These are phyloP conservation scores for Melampsora larici-populina DNA, from an alignment of 1,284 basidiomycete genomes.

Conservation along the genomic window DNA sequence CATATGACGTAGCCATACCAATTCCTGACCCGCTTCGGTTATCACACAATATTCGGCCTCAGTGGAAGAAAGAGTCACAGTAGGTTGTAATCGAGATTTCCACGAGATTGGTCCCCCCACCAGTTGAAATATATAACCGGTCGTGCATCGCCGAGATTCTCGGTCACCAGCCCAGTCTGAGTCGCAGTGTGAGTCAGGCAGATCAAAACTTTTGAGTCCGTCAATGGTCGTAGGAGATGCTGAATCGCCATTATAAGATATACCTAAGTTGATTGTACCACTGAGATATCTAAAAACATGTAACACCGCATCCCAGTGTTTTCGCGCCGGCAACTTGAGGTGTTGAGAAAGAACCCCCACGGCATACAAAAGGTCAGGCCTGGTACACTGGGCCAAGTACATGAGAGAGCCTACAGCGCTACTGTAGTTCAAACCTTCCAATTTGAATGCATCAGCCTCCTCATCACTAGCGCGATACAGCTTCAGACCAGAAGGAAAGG, in stretches of 20 bases:
- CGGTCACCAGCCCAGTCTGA: conserved; percentile 13
- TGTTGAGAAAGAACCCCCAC: conserved; percentile 2
- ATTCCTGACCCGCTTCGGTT: no score
- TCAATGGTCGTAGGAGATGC: not conserved
- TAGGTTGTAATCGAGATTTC: no score
- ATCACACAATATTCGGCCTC: no score
- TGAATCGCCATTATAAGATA: no score
- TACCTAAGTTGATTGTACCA: no score
- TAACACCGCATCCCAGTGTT: no score
- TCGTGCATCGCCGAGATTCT: not conserved
- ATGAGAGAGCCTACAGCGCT: conserved; percentile 13
- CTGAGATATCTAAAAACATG: no score
- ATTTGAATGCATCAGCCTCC: not conserved
- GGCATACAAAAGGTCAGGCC: conserved; percentile 4
- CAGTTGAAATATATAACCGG: not conserved
- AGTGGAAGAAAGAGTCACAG: no score
- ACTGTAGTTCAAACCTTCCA: not conserved
- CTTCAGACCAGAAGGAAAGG: no score
- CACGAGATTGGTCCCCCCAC: not conserved
- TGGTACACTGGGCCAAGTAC: not conserved
- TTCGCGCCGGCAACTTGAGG: not conserved
- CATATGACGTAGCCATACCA: no score
- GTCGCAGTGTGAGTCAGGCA: not conserved
- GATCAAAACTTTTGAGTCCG: no score
- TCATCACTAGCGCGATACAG: not conserved